Evolutionary conservation across 169 alveolate species (phyloP).

Genomic region (Cryptosporidium sp.): DNA sequence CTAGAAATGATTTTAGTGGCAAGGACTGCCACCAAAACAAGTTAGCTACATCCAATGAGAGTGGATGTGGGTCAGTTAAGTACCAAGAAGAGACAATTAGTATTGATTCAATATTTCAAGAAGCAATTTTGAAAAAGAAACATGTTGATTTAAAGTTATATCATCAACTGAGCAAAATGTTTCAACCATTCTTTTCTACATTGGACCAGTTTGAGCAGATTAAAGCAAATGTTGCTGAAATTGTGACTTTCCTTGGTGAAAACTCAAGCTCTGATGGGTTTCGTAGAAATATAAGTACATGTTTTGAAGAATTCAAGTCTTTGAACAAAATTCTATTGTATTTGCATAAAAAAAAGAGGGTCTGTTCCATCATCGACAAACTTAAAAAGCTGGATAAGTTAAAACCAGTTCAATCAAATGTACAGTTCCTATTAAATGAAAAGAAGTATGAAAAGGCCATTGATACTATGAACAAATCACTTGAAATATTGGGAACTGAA

Average conservation of each 20-base stretch:
- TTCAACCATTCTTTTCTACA: constrained; percentile 29
- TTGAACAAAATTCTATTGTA: neutral
- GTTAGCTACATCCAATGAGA: neutral
- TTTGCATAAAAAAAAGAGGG: neutral
- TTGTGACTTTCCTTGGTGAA: neutral
- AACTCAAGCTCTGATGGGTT: neutral
- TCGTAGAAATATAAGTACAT: neutral
- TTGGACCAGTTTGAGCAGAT: neutral
- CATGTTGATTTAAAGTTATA: constrained; percentile 5
- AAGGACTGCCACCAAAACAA: neutral
- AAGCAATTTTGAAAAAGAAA: neutral
- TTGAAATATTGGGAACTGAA: constrained; percentile 1
- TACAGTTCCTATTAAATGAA: constrained; percentile 23
- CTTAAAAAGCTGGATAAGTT: constrained; percentile 2
- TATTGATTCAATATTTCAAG: neutral
- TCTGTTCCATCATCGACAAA: neutral
- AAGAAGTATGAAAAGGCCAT: constrained; percentile 34
- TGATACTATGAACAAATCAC: neutral
- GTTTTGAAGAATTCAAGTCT: neutral
- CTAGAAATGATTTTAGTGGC: neutral
- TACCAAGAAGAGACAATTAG: neutral
- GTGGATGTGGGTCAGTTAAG: neutral
- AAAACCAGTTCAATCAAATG: neutral
- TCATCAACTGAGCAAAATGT: neutral
- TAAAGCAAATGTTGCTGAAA: neutral